Percentiles rank a stretch among this genome's conserved stretches.
Evolutionary conservation across 345 rosid species (phyloP).

Genomic region (Gossypium herbaceum): DNA sequence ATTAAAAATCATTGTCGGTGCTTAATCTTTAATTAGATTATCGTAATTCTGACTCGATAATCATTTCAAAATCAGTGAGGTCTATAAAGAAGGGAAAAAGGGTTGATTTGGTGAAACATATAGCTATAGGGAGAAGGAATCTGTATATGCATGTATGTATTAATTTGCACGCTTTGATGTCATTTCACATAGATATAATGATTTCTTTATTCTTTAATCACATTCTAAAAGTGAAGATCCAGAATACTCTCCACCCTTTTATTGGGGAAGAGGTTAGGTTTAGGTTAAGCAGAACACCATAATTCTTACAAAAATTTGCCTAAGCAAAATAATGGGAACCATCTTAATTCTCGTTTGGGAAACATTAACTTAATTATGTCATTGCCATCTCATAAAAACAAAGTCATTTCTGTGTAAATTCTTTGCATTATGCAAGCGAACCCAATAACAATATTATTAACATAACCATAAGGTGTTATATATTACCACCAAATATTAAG

Average conservation of each 20-base stretch:
- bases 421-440: background rate
- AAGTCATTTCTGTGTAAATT: background rate
- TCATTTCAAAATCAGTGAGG: conserved; percentile 17
- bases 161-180: conserved; percentile 27
- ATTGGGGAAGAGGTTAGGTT: background rate
- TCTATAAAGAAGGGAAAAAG: background rate
- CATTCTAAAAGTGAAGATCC: background rate
- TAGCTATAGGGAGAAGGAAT: too few species aligned
- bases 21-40: conserved; percentile 17
- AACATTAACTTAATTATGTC: background rate
- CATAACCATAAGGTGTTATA: too few species aligned
- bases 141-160: background rate
- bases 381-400: too few species aligned
- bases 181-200: conserved; percentile 11
- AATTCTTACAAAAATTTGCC: too few species aligned
- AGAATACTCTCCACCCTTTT: background rate
- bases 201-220: background rate
- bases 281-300: background rate
- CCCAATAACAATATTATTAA: background rate
- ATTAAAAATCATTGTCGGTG: background rate
- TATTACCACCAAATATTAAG: too few species aligned
- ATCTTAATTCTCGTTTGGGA: conserved; percentile 14
- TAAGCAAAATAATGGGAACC: conserved; percentile 20
- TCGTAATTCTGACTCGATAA: conserved; percentile 21
- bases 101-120: background rate